These are phyloP conservation scores for Sporisorium graminicola DNA, from an alignment of 1,284 basidiomycete genomes.

Conservation along the genomic window DNA sequence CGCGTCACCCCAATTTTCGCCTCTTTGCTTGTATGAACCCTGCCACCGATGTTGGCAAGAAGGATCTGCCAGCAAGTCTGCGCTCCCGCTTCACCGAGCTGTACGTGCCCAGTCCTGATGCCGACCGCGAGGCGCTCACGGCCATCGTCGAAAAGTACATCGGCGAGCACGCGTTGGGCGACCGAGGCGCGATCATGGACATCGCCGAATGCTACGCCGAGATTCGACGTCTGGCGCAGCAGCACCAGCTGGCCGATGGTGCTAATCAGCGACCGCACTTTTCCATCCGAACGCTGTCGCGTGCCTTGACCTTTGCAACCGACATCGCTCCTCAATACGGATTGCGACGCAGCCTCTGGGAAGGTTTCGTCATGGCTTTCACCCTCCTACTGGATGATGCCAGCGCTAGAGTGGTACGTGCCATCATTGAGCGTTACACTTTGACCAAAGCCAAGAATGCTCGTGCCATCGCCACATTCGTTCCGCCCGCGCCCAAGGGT, in stretches of 20 bases:
- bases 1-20: conserved; percentile 93
- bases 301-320: conserved; percentile 90
- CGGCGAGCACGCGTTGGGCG: conserved; percentile 83
- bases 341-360: conserved; percentile 86
- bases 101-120: conserved; percentile 91
- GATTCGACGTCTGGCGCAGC: conserved; percentile 83
- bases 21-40: conserved; percentile 99
- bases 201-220: conserved; percentile 90
- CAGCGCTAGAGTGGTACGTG: conserved; percentile 80
- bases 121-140: conserved; percentile 89
- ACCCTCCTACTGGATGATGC: conserved; percentile 88
- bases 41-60: conserved; percentile 98
- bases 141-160: conserved; percentile 92
- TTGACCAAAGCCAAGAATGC: conserved; percentile 84
- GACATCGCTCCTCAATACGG: conserved; percentile 84
- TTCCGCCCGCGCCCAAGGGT: conserved; percentile 55
- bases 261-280: conserved; percentile 95
- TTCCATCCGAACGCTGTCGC: conserved; percentile 94
- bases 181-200: conserved; percentile 88
- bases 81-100: conserved; percentile 94
- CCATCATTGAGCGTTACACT: conserved; percentile 83
- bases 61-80: conserved; percentile 90
- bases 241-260: conserved; percentile 91
- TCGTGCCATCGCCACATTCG: conserved; percentile 52
- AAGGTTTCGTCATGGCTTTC: conserved; percentile 97